Percentiles rank a stretch among this genome's conserved stretches.
These are phyloP conservation scores for Arthroderma sp. DNA, from an alignment of 2,329 filamentous ascomycete genomes.

Conservation along the genomic window DNA sequence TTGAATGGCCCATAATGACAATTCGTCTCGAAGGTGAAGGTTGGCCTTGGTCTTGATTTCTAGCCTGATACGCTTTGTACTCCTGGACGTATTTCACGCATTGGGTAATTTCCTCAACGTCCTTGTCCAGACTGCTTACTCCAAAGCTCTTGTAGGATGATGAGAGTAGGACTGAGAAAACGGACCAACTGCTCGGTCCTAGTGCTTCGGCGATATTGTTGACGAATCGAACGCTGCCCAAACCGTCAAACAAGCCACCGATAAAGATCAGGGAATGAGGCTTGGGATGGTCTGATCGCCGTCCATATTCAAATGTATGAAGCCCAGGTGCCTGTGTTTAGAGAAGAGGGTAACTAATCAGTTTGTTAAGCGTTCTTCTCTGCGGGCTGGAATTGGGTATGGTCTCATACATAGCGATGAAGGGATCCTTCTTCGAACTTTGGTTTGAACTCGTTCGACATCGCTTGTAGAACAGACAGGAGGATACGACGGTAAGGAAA, in stretches of 20 bases:
- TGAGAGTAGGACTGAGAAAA: slow-evolving; percentile 39
- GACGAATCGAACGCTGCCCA: slow-evolving; percentile 43
- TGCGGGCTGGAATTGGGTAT: too few species aligned
- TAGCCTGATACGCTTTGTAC: slow-evolving; percentile 15
- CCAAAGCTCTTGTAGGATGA: slow-evolving; percentile 46
- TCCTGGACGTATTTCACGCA: slow-evolving; percentile 39
- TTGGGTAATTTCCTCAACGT: slow-evolving; percentile 41
- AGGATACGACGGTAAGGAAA: too few species aligned
- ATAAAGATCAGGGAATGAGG: slow-evolving; percentile 44
- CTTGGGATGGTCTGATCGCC: slow-evolving; percentile 16
- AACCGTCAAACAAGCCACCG: slow-evolving; percentile 46
- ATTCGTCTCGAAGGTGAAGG: slow-evolving; percentile 33
- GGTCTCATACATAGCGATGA: too few species aligned
- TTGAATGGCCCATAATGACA: slow-evolving; percentile 58
- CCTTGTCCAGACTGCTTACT: slow-evolving; percentile 37
- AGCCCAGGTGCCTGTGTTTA: slow-evolving; percentile 23
- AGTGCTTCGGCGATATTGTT: slow-evolving; percentile 36
- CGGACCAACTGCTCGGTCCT: slow-evolving; percentile 37
- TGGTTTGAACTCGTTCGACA: too few species aligned
- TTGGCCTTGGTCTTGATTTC: slow-evolving; percentile 1
- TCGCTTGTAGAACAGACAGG: too few species aligned
- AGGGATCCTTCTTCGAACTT: too few species aligned
- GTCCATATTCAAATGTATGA: slow-evolving; percentile 29
- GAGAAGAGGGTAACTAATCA: not conserved
- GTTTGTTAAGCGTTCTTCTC: not conserved